Evolutionary conservation across 371 early-diverging fungal genomes (phyloP), one percentile per base, ranked within the genome.

Genomic region (Choanephora cucurbitarum): DNA sequence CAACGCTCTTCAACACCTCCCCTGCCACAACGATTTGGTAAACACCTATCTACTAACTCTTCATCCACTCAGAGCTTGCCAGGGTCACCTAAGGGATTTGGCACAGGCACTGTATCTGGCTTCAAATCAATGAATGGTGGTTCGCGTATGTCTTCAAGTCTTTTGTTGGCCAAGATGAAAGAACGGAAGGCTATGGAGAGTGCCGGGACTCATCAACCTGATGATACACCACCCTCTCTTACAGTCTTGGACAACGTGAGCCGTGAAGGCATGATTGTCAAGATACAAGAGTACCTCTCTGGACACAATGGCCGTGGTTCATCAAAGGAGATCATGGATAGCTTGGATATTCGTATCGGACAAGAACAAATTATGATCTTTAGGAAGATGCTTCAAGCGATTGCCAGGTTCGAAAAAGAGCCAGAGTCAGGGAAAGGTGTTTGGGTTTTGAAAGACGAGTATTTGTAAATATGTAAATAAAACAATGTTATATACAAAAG

Each of bases 361-460:
- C 65, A 71, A 34, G 80, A 82, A 5, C 78, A 86, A 31, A 73
- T 81, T 8, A 49, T 77, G 0, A 64, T 85, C 3, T 89, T 89
- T 55, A 72, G 82, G 22, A 84, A 86, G 60, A 79, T 89, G 85
- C 64, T 89, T 11, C 84, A 79, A 56, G 85, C 77, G 2, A 84
- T 89, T 32, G 88, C 88, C 1, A 68, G 52, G 15, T 74, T 83
- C 47, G 73, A 79, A 41, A 75, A 72, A 60, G 62, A 70, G 19
- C 39, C 28, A 28, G 28, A 39, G 14, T 4, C 70, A 55, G 58
- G 67, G 32, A 57, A 60, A 42, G 82, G 85, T 3, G 66, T 72
- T 43, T 84, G 85, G 83, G 62, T 69, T 5, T 66, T 84, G 22
- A 82, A 80, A 57, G 58, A 67, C 2, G 83, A 84, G 24, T 84